Percentiles rank a stretch among this genome's conserved stretches.
Evolutionary conservation across 306 rosid genomes (phyloP).

Genomic region (Heteromeles arbutifolia): DNA sequence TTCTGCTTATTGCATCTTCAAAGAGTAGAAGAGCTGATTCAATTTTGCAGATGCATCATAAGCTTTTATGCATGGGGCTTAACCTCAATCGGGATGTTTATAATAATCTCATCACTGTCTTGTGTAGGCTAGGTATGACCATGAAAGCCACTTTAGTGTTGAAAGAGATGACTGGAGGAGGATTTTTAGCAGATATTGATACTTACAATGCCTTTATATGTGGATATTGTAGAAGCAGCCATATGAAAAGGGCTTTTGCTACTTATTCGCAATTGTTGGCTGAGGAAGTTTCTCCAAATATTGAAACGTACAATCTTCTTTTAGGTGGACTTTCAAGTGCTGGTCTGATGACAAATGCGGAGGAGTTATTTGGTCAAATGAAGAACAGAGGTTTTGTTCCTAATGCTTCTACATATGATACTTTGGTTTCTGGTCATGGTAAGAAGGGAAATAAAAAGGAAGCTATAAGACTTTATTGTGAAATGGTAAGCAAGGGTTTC

Average conservation of each 20-base stretch:
- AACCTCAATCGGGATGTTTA: constrained; percentile 47
- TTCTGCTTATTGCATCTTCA: constrained; percentile 58
- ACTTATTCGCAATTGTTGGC: constrained; percentile 52
- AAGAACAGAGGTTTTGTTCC: constrained; percentile 59
- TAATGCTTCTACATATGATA: constrained; percentile 66
- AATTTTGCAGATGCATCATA: constrained; percentile 59
- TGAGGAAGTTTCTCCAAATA: constrained; percentile 63
- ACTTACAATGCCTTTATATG: constrained; percentile 73
- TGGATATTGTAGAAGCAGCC: constrained; percentile 64
- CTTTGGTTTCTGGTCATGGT: constrained; percentile 70
- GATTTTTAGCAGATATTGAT: constrained; percentile 45
- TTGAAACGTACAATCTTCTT: constrained; percentile 59
- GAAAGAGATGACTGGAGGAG: constrained; percentile 48
- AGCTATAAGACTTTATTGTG: constrained; percentile 62
- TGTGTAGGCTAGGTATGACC: constrained; percentile 86
- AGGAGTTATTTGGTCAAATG: constrained; percentile 51
- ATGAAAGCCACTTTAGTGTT: constrained; percentile 58
- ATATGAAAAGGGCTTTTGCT: constrained; percentile 53
- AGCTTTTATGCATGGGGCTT: constrained; percentile 61
- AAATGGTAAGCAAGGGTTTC: constrained; percentile 74
- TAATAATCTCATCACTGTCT: constrained; percentile 53
- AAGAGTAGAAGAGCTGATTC: constrained; percentile 45
- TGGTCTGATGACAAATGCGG: constrained; percentile 64
- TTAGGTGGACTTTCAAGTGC: constrained; percentile 60
- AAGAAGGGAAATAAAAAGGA: constrained; percentile 61